Evolutionary conservation across 192 early-diverging fungal genomes (phyloP).

Genomic region (Entomortierella chlamydospora): DNA sequence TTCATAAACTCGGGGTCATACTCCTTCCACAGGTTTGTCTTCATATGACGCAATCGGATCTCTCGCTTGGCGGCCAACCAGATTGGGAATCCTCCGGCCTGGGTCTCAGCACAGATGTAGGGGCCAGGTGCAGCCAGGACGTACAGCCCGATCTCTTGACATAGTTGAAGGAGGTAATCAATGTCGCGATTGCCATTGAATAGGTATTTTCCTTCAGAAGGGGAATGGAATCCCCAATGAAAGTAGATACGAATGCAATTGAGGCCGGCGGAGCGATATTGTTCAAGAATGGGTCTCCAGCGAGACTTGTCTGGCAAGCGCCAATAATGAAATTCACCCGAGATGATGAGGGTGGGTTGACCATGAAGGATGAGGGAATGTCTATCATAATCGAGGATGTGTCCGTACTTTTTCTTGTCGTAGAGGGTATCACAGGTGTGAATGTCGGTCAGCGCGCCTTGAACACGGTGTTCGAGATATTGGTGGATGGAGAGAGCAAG

Average conservation of each 20-base stretch:
- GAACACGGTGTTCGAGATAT: slow-evolving; percentile 31
- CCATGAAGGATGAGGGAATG: slow-evolving; percentile 78
- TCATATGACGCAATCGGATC: slow-evolving; percentile 79
- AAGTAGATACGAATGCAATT: slow-evolving; percentile 90
- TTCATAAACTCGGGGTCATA: slow-evolving; percentile 78
- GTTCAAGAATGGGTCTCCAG: slow-evolving; percentile 77
- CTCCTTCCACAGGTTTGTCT: slow-evolving; percentile 69
- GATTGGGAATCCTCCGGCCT: slow-evolving; percentile 78
- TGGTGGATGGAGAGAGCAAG: slow-evolving; percentile 11
- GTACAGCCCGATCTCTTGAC: slow-evolving; percentile 78
- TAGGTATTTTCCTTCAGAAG: slow-evolving; percentile 74
- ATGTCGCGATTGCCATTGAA: slow-evolving; percentile 83
- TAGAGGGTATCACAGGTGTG: slow-evolving; percentile 39
- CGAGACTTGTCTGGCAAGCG: slow-evolving; percentile 72
- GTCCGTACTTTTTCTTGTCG: slow-evolving; percentile 31
- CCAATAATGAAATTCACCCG: slow-evolving; percentile 93
- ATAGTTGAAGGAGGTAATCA: slow-evolving; percentile 75
- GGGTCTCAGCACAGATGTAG: slow-evolving; percentile 86
- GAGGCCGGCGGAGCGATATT: slow-evolving; percentile 79
- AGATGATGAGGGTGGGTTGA: slow-evolving; percentile 70
- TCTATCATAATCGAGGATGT: slow-evolving; percentile 75
- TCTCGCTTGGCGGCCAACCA: slow-evolving; percentile 84
- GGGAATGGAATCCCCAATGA: slow-evolving; percentile 91
- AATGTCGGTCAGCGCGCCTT: slow-evolving; percentile 16
- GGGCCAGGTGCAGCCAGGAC: slow-evolving; percentile 88